phyloP scores from a whole-genome alignment of 1,284 basidiomycete species.

The Melampsora americana region DNA sequence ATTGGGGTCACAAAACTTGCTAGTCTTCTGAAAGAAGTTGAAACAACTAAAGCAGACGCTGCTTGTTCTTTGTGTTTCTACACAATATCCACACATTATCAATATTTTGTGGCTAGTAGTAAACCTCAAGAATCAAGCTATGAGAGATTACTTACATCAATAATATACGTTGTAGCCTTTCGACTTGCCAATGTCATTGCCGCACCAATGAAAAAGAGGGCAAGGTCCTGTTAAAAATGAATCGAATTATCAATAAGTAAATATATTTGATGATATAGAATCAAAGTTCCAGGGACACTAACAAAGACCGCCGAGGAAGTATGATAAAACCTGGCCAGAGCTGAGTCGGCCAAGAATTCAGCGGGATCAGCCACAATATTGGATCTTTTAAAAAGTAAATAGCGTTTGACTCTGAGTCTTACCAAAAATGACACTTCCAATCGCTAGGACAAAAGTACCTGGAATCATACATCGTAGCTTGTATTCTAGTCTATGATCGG shows the following conservation, averaged over 20 bases:
- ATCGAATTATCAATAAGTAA: not conserved
- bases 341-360: not conserved
- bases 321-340: not conserved
- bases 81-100: not conserved
- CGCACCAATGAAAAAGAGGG: slow-evolving; percentile 27
- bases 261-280: not conserved
- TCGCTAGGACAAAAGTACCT: slow-evolving; percentile 15
- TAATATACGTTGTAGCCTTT: slow-evolving; percentile 30
- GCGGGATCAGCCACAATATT: no score
- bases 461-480: slow-evolving; percentile 39
- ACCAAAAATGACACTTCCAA: slow-evolving; percentile 25
- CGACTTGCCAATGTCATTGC: slow-evolving; percentile 17
- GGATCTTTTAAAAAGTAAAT: not conserved
- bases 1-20: slow-evolving; percentile 30
- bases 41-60: slow-evolving; percentile 19
- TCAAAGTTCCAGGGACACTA: not conserved
- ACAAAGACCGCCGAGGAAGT: not conserved
- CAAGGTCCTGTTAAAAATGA: slow-evolving; percentile 12
- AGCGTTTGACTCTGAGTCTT: not conserved
- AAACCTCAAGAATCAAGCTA: not conserved
- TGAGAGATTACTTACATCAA: slow-evolving; percentile 25
- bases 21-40: slow-evolving; percentile 18
- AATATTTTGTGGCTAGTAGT: not conserved
- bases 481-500: slow-evolving; percentile 15
- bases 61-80: slow-evolving; percentile 28